Conservation (phyloP, 2,329 filamentous ascomycete genomes). For the Nemania sp. region DNA sequence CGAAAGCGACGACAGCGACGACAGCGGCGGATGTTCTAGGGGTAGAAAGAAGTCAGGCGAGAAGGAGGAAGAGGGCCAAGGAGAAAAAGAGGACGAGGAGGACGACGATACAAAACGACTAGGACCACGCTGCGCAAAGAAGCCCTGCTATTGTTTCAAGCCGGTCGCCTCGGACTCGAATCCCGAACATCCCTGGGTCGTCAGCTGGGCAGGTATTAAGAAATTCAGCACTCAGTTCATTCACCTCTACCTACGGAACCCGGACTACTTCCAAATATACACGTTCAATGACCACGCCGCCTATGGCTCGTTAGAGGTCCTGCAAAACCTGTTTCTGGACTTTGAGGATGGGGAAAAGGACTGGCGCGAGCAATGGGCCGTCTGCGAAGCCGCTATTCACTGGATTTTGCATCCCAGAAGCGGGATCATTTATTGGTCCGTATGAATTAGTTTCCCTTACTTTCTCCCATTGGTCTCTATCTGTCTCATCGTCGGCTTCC, state of each 20-base stretch:
- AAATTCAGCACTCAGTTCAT: slow-evolving; percentile 35
- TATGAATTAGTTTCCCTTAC: not conserved
- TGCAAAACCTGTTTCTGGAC: slow-evolving; percentile 49
- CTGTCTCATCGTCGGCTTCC: not conserved
- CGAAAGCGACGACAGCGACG: slow-evolving; percentile 17
- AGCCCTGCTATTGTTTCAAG: slow-evolving; percentile 43
- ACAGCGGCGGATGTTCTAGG: too few species aligned
- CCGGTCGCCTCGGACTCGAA: slow-evolving; percentile 35
- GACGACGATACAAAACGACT: slow-evolving; percentile 16
- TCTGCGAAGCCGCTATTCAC: slow-evolving; percentile 46
- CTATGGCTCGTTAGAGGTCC: slow-evolving; percentile 48
- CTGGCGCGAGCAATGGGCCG: slow-evolving; percentile 46
- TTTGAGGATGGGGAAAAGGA: slow-evolving; percentile 41
- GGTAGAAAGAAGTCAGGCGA: not conserved
- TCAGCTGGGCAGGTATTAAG: slow-evolving; percentile 38
- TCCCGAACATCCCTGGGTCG: slow-evolving; percentile 41
- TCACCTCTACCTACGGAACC: slow-evolving; percentile 36
- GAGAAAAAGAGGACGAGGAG: not conserved
- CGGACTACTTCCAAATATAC: slow-evolving; percentile 49
- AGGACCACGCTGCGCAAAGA: slow-evolving; percentile 29
- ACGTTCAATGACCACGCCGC: slow-evolving; percentile 48
- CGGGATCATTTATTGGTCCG: slow-evolving; percentile 29
- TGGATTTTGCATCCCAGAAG: slow-evolving; percentile 35
- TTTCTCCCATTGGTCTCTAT: not conserved
- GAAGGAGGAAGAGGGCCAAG: slow-evolving; percentile 2